phyloP scores from a whole-genome alignment of 495 filamentous ascomycete genomes.

The Hypoxylon rickii region DNA sequence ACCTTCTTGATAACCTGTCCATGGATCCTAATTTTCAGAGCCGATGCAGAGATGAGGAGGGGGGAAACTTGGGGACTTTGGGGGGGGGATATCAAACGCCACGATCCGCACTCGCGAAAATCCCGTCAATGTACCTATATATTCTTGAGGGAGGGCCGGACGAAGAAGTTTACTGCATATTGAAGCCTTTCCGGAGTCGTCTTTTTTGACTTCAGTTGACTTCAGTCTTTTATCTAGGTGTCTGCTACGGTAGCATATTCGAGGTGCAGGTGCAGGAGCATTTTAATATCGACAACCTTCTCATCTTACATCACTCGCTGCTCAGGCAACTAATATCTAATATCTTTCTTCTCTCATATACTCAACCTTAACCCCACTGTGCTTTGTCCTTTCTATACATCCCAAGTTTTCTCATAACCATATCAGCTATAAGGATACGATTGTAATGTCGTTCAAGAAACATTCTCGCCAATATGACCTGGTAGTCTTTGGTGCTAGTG shows the following conservation, averaged over 20 bases:
- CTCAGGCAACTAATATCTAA: no score
- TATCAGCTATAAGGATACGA: not conserved
- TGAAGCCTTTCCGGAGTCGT: no score
- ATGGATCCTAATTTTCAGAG: conserved; percentile 15
- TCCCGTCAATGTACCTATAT: conserved; percentile 7
- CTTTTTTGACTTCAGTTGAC: no score
- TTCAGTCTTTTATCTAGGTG: no score
- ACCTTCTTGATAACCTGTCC: conserved; percentile 12
- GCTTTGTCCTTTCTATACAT: not conserved
- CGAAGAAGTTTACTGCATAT: no score
- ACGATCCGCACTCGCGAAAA: conserved; percentile 13
- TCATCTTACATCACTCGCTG: no score
- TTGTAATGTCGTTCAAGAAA: conserved; percentile 47
- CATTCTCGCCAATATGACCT: conserved; percentile 75
- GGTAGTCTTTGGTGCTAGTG: conserved; percentile 75
- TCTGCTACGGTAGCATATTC: no score
- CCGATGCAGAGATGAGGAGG: conserved; percentile 23
- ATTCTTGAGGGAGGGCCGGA: no score
- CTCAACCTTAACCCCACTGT: not conserved
- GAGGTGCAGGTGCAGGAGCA: no score
- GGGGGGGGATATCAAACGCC: not conserved
- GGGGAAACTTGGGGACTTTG: not conserved
- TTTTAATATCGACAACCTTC: no score
- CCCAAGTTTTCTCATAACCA: not conserved
- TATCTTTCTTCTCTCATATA: no score